Conservation (phyloP, 371 early-diverging fungal species). For the Paraphysoderma sedebokerense region DNA sequence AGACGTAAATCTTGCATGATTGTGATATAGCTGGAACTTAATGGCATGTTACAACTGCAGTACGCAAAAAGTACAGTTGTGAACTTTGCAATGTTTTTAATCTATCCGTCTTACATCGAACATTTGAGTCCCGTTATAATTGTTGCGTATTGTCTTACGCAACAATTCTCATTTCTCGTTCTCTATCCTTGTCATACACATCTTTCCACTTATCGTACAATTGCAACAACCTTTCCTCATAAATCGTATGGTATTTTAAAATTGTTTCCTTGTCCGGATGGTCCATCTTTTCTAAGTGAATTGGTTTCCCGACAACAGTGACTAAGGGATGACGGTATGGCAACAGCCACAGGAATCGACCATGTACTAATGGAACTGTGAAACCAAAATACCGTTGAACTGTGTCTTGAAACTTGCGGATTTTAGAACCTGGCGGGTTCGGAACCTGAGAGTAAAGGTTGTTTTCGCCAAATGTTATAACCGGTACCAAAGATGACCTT, state of each 20-base stretch:
- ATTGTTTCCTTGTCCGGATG: slow-evolving; percentile 19
- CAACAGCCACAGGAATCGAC: slow-evolving; percentile 13
- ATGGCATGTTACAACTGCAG: too few species aligned
- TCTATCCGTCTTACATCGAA: too few species aligned
- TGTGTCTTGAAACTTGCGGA: slow-evolving; percentile 6
- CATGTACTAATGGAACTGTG: slow-evolving; percentile 15
- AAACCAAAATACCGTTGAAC: slow-evolving; percentile 10
- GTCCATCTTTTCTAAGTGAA: slow-evolving; percentile 11
- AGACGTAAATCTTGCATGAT: too few species aligned
- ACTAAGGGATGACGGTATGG: slow-evolving; percentile 11
- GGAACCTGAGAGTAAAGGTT: slow-evolving; percentile 17
- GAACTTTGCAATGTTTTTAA: too few species aligned
- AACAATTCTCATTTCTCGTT: slow-evolving; percentile 14
- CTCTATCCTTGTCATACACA: slow-evolving; percentile 10
- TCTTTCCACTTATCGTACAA: slow-evolving; percentile 22
- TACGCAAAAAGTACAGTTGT: too few species aligned
- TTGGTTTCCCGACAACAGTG: slow-evolving; percentile 22
- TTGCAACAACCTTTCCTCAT: slow-evolving; percentile 14
- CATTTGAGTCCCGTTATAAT: too few species aligned
- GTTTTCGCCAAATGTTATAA: slow-evolving; percentile 27
- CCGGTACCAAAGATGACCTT: slow-evolving; percentile 22
- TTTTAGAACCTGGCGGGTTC: slow-evolving; percentile 1
- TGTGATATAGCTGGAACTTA: too few species aligned
- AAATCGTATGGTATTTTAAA: slow-evolving; percentile 14
- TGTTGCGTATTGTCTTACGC: too few species aligned